These are phyloP conservation scores for Termitomyces sp. DNA, from an alignment of 768 basidiomycete genomes.

Conservation along the genomic window DNA sequence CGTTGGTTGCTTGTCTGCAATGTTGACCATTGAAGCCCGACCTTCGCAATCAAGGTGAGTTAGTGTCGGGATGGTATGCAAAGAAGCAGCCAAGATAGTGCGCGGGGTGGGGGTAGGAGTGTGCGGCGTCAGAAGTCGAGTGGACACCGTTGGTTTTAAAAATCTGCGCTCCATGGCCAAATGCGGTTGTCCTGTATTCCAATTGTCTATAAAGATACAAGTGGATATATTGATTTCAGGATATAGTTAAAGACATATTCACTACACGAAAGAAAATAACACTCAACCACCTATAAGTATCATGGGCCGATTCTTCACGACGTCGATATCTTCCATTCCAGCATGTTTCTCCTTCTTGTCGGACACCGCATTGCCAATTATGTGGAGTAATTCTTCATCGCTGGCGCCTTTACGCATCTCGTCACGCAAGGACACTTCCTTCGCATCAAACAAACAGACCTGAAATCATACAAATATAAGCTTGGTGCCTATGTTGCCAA, in stretches of 20 bases:
- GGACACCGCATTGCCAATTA: constrained; percentile 61
- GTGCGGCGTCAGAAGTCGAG: background rate
- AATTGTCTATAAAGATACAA: constrained; percentile 15
- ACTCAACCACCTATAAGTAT: constrained; percentile 93
- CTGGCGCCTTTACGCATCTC: constrained; percentile 61
- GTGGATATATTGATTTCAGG: constrained; percentile 13
- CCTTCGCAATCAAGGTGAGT: constrained; percentile 76
- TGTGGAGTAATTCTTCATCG: constrained; percentile 58
- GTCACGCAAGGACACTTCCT: constrained; percentile 80
- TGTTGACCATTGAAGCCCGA: constrained; percentile 81
- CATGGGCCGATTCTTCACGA: constrained; percentile 80
- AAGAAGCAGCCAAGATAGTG: constrained; percentile 19
- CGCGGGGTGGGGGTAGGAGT: constrained; percentile 3
- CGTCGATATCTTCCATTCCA: constrained; percentile 80
- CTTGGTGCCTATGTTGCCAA: background rate
- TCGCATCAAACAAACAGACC: constrained; percentile 87
- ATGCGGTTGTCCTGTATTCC: background rate
- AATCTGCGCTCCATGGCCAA: background rate
- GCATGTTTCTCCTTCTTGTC: constrained; percentile 81
- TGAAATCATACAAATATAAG: constrained; percentile 21
- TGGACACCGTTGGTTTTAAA: background rate
- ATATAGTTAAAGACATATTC: constrained; percentile 17
- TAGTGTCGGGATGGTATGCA: constrained; percentile 33
- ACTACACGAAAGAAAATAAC: constrained; percentile 27
- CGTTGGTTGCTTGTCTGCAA: constrained; percentile 59